Conservation (phyloP, 2,329 filamentous ascomycete species). For the Xylaria sp. region DNA sequence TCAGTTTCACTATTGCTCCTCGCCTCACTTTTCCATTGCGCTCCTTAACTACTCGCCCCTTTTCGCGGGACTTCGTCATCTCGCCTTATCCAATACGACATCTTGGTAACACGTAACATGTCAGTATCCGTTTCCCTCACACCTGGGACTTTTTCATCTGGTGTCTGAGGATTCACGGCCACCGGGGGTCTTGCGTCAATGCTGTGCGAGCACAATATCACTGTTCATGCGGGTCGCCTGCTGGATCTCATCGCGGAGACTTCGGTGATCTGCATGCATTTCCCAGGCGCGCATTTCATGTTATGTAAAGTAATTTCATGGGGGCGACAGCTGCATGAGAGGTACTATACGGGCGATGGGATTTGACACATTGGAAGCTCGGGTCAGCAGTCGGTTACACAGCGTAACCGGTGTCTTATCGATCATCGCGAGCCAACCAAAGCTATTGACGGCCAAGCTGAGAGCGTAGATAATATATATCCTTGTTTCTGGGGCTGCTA, state of each 20-base stretch:
- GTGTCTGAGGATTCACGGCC: background rate
- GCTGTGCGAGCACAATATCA: slow-evolving; percentile 16
- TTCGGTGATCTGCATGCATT: slow-evolving; percentile 27
- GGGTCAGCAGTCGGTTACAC: background rate
- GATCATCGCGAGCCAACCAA: background rate
- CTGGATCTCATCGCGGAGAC: slow-evolving; percentile 21
- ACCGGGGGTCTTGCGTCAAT: slow-evolving; percentile 8
- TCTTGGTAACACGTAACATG: slow-evolving; percentile 15
- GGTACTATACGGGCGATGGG: background rate
- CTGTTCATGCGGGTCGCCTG: slow-evolving; percentile 2
- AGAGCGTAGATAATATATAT: background rate
- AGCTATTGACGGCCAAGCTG: background rate
- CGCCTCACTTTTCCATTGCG: slow-evolving; percentile 21
- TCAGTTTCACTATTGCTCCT: slow-evolving; percentile 4
- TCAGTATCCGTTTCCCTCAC: slow-evolving; percentile 7
- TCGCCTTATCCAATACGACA: background rate
- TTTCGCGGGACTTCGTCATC: slow-evolving; percentile 2
- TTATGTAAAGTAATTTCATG: background rate
- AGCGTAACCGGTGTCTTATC: background rate
- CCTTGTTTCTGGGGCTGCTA: background rate
- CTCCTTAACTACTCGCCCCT: background rate
- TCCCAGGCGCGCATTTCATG: background rate
- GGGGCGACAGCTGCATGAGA: background rate
- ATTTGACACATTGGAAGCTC: background rate
- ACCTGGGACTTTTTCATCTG: background rate